A percentile compares a stretch with the other conserved stretches of the same genome.
Evolutionary conservation across 1,284 basidiomycete genomes (phyloP).

Genomic region (Calocybe gambosa): DNA sequence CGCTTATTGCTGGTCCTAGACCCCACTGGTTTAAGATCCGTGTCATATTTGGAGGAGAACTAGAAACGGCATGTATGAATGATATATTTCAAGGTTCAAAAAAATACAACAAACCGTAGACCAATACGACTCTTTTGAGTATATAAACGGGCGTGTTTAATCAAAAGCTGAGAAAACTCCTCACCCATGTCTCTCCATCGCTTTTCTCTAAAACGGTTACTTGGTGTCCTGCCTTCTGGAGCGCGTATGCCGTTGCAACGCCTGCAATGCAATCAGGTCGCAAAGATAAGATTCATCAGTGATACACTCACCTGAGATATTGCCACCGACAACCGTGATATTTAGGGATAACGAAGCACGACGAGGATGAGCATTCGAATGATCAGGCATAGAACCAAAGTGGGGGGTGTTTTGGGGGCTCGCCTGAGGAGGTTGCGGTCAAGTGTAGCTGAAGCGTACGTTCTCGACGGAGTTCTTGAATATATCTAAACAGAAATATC

Average conservation of each 20-base stretch:
- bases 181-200: constrained; percentile 28
- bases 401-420: not conserved
- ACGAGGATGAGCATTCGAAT: constrained; percentile 14
- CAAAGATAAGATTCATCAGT: not conserved
- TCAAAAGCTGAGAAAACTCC: constrained; percentile 7
- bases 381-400: constrained; percentile 20
- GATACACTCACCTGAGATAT: constrained; percentile 25
- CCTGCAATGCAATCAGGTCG: constrained; percentile 19
- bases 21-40: constrained; percentile 40
- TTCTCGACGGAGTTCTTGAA: not conserved
- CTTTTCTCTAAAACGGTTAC: constrained; percentile 36
- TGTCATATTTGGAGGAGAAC: constrained; percentile 38
- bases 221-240: constrained; percentile 36
- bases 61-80: constrained; percentile 17
- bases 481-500: constrained; percentile 11
- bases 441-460: not conserved
- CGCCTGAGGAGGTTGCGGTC: not conserved
- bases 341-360: constrained; percentile 21
- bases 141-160: not conserved
- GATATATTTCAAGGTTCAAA: not conserved
- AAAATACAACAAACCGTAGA: constrained; percentile 23
- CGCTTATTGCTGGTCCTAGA: constrained; percentile 26
- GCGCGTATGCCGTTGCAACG: constrained; percentile 35
- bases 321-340: constrained; percentile 36
- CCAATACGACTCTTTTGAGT: constrained; percentile 27